Conservation (phyloP, 805 yeast species). For the Suhomyces emberorum region DNA sequence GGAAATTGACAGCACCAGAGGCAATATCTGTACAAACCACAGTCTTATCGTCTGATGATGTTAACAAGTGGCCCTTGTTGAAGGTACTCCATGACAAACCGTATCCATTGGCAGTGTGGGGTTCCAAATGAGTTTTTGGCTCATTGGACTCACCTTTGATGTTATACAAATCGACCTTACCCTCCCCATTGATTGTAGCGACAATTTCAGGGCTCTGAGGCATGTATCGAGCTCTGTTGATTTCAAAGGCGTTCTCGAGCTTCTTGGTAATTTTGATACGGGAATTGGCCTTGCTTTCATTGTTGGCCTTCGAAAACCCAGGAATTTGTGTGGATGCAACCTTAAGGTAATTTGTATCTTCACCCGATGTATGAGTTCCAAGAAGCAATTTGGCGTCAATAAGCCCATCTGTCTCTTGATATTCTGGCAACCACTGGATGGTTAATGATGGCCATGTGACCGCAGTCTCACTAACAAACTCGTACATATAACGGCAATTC, state of each 20-base stretch:
- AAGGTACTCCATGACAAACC: slow-evolving; percentile 66
- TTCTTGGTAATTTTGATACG: slow-evolving; percentile 61
- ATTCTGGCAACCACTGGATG: slow-evolving; percentile 68
- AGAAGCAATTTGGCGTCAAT: slow-evolving; percentile 52
- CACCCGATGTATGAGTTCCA: slow-evolving; percentile 75
- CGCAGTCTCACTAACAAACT: slow-evolving; percentile 76
- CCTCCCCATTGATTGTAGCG: slow-evolving; percentile 67
- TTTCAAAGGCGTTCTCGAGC: slow-evolving; percentile 58
- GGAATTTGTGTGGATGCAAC: slow-evolving; percentile 63
- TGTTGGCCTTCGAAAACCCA: slow-evolving; percentile 17
- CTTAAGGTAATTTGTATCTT: slow-evolving; percentile 63
- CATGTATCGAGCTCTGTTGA: slow-evolving; percentile 69
- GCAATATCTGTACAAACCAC: slow-evolving; percentile 59
- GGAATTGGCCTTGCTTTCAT: slow-evolving; percentile 39
- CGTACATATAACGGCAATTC: slow-evolving; percentile 79
- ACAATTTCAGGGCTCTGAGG: slow-evolving; percentile 56
- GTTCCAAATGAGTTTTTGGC: slow-evolving; percentile 33
- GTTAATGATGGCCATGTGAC: slow-evolving; percentile 81
- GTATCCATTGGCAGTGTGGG: slow-evolving; percentile 68
- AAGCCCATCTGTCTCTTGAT: slow-evolving; percentile 19
- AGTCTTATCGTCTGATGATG: slow-evolving; percentile 65
- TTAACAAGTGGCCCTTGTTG: slow-evolving; percentile 47
- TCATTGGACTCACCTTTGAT: slow-evolving; percentile 23
- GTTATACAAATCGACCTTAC: slow-evolving; percentile 56
- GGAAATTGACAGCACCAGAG: slow-evolving; percentile 9